Evolutionary conservation across 805 yeast species (phyloP).

Genomic region (Ogataea henricii): DNA sequence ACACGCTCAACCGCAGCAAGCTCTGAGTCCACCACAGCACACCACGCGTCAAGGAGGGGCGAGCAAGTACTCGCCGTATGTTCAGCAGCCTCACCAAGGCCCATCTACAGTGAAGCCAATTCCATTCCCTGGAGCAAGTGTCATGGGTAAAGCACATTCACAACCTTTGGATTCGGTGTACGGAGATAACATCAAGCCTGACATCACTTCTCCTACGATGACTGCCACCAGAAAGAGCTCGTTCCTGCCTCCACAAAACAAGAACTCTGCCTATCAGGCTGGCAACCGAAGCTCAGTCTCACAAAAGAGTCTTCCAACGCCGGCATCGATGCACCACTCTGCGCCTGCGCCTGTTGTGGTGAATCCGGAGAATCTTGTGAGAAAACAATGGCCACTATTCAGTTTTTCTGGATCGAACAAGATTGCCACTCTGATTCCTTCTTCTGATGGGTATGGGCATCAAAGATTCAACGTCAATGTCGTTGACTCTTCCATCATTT

Average conservation of each 20-base stretch:
- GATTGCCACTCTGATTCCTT: constrained; percentile 48
- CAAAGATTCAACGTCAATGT: constrained; percentile 40
- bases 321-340: constrained; percentile 18
- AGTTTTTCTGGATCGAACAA: constrained; percentile 58
- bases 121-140: constrained; percentile 8
- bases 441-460: constrained; percentile 38
- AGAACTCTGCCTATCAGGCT: constrained; percentile 5
- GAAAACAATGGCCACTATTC: constrained; percentile 75
- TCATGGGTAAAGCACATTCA: constrained; percentile 6
- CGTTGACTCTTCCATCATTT: constrained; percentile 33
- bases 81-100: constrained; percentile 5
- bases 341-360: constrained; percentile 40
- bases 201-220: constrained; percentile 17
- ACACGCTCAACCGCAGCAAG: constrained; percentile 6
- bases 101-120: constrained; percentile 8
- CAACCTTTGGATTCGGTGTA: constrained; percentile 24
- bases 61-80: constrained; percentile 24
- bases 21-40: constrained; percentile 1
- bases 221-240: constrained; percentile 16
- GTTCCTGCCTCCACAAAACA: constrained; percentile 21
- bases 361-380: constrained; percentile 55
- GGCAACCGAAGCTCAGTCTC: constrained; percentile 1
- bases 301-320: constrained; percentile 6
- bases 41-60: constrained; percentile 4
- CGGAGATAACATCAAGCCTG: constrained; percentile 22